phyloP scores from a whole-genome alignment of 2,329 filamentous ascomycete genomes.

The Pestalotiopsis sp. region DNA sequence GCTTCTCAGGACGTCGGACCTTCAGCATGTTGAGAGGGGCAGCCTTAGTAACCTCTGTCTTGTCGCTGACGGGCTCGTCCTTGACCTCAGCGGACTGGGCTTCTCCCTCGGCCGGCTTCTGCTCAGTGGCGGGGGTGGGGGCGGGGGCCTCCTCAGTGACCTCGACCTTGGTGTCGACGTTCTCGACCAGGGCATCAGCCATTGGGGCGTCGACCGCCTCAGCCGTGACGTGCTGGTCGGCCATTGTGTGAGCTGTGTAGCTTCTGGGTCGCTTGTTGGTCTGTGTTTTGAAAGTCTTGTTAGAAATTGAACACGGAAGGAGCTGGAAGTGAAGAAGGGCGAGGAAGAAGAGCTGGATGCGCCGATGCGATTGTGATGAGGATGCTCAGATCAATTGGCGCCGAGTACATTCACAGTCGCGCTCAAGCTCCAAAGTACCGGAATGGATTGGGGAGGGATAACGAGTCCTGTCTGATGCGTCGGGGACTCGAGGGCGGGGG shows the following conservation, averaged over 20 bases:
- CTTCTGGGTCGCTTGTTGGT: not conserved
- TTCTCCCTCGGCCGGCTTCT: constrained; percentile 22
- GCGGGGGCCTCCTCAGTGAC: not conserved
- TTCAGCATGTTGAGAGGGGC: constrained; percentile 40
- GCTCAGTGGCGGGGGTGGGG: constrained; percentile 21
- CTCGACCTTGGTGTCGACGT: constrained; percentile 2
- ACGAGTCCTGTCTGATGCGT: too few relatives aligned
- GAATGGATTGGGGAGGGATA: too few relatives aligned
- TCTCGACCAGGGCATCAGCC: not conserved
- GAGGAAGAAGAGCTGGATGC: not conserved
- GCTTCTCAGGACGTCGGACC: constrained; percentile 42
- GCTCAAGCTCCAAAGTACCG: too few relatives aligned
- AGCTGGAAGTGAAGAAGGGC: not conserved
- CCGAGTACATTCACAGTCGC: not conserved
- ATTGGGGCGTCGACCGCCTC: constrained; percentile 17
- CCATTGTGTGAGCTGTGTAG: constrained; percentile 22
- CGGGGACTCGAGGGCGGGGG: not conserved
- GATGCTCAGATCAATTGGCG: not conserved
- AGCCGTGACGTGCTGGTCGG: constrained; percentile 41
- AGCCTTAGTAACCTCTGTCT: constrained; percentile 12
- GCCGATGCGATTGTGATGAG: not conserved
- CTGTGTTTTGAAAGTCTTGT: not conserved
- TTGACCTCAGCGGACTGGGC: constrained; percentile 5
- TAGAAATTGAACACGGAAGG: not conserved
- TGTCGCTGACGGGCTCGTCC: constrained; percentile 24